phyloP scores from a whole-genome alignment of 1,139 yeast species.

The Wickerhamomyces sp. region DNA sequence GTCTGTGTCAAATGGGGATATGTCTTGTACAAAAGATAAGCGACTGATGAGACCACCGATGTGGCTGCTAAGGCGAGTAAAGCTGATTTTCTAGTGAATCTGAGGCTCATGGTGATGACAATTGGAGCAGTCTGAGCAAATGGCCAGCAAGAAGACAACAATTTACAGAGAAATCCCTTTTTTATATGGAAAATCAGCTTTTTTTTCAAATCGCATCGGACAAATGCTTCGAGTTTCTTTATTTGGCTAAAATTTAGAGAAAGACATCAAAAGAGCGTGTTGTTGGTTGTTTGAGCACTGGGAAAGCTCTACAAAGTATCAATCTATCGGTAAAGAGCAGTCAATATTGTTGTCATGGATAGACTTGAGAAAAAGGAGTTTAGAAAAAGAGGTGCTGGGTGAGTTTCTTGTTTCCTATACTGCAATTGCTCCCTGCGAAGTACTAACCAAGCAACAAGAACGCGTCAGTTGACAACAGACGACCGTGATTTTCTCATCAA shows the following conservation, averaged over 20 bases:
- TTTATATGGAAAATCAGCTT: not conserved
- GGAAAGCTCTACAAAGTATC: too few relatives aligned
- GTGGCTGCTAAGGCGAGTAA: constrained; percentile 31
- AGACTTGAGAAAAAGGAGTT: constrained; percentile 12
- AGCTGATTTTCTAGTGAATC: not conserved
- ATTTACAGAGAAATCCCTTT: not conserved
- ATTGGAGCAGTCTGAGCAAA: not conserved
- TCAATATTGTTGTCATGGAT: constrained; percentile 6
- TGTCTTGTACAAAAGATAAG: constrained; percentile 42
- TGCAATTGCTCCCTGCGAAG: too few relatives aligned
- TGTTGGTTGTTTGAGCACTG: too few relatives aligned
- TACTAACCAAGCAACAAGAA: not conserved
- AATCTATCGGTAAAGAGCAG: too few relatives aligned
- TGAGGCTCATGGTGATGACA: not conserved
- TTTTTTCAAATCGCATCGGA: not conserved
- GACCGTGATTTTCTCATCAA: constrained; percentile 11
- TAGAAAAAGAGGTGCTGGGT: constrained; percentile 22
- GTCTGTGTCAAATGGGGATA: constrained; percentile 41
- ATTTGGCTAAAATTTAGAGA: not conserved
- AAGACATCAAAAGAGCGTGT: too few relatives aligned
- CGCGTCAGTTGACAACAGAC: constrained; percentile 13
- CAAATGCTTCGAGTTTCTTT: not conserved
- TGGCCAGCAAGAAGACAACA: not conserved
- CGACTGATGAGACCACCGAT: constrained; percentile 35
- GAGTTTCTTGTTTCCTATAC: not conserved